Conservation (phyloP, 352 stramenopile species). For the Plasmopara muralis region DNA sequence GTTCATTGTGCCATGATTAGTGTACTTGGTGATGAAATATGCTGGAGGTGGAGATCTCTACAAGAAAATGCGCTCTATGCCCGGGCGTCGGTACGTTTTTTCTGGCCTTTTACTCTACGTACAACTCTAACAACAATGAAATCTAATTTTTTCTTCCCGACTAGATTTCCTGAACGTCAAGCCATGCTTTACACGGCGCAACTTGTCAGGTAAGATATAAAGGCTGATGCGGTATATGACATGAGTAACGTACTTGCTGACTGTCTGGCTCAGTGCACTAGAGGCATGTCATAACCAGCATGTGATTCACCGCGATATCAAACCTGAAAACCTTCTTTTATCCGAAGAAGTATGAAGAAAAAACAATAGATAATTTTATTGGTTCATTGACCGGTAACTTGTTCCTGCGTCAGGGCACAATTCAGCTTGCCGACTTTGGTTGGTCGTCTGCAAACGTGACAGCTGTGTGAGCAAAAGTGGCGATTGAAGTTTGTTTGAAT, state of each 20-base stretch:
- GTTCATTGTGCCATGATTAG: conserved; percentile 12
- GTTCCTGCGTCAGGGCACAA: conserved; percentile 56
- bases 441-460: conserved; percentile 92
- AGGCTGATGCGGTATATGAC: background rate
- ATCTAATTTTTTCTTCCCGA: background rate
- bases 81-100: conserved; percentile 29
- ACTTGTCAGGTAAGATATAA: conserved; percentile 45
- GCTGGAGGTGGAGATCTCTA: conserved; percentile 79
- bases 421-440: conserved; percentile 99
- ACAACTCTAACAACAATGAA: too few relatives aligned
- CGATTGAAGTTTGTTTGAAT: too few relatives aligned
- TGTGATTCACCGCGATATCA: conserved; percentile 93
- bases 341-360: conserved; percentile 39
- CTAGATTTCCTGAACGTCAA: conserved; percentile 55
- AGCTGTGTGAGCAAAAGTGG: conserved; percentile 37
- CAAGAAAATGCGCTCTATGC: conserved; percentile 59
- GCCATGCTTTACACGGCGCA: conserved; percentile 63
- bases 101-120: too few relatives aligned
- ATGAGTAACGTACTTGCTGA: background rate
- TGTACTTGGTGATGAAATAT: conserved; percentile 88
- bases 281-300: conserved; percentile 74
- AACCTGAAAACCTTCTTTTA: conserved; percentile 93
- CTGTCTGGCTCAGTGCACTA: conserved; percentile 27
- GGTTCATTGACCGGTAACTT: conserved; percentile 1
- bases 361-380: background rate